These are phyloP conservation scores for Elaeis guineensis DNA, from an alignment of 176 grass and related monocot genomes.

Conservation along the genomic window DNA sequence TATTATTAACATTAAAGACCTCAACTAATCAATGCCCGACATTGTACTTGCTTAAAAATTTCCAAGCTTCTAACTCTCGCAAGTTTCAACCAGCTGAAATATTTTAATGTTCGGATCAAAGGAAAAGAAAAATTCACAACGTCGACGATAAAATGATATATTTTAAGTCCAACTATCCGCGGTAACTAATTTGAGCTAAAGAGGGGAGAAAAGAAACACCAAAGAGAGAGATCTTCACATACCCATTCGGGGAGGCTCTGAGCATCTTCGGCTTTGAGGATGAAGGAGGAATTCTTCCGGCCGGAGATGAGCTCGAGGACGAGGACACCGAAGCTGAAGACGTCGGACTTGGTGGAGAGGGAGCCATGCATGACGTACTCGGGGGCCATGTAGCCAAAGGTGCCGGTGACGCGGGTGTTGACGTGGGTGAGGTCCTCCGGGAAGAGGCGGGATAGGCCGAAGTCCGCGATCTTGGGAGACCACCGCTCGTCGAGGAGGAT, in stretches of 20 bases:
- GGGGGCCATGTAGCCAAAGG: conserved; percentile 95
- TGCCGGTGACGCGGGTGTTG: conserved; percentile 68
- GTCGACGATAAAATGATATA: too few relatives aligned
- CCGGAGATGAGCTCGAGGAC: conserved; percentile 76
- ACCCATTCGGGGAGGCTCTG: conserved; percentile 79
- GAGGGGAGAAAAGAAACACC: neutral
- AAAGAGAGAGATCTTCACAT: neutral
- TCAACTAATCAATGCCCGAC: too few relatives aligned
- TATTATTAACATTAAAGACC: too few relatives aligned
- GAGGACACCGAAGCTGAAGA: conserved; percentile 93
- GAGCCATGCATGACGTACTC: conserved; percentile 90
- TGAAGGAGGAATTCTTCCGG: conserved; percentile 58
- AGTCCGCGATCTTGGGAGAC: conserved; percentile 92
- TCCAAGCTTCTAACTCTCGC: too few relatives aligned
- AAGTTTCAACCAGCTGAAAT: too few relatives aligned
- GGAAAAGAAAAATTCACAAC: too few relatives aligned
- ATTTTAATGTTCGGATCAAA: too few relatives aligned
- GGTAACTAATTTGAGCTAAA: too few relatives aligned
- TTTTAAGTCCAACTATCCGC: too few relatives aligned
- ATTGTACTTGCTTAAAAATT: too few relatives aligned
- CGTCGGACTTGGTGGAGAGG: conserved; percentile 83
- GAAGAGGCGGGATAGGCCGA: conserved; percentile 88
- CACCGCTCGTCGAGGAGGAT: conserved; percentile 77
- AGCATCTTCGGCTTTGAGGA: conserved; percentile 22
- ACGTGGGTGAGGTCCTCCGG: conserved; percentile 26